Base-by-base conservation (phyloP, 129 eudicot species). In the Arctium minus region DNA sequence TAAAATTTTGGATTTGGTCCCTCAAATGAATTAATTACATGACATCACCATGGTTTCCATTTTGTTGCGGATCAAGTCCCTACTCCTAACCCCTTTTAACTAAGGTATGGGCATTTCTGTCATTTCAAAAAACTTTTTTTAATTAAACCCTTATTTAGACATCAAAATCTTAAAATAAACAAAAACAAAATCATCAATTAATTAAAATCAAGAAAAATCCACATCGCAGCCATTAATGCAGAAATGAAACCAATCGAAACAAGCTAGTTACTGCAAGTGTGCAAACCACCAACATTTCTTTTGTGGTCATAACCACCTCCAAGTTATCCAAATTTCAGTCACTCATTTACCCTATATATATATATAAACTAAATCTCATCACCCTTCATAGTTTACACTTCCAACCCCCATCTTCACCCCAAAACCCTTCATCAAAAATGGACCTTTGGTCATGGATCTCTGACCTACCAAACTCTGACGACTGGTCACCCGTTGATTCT, bases 361-460 rank as follows among this genome's bases (percentile, higher is more conserved):
- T 7, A 64, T 22, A 22, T 22, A 22, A 0, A 22, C 0, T 22
- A 22, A 22, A 60, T 9, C 40, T 70, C 35, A 71, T n/a, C 70
- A 53, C 71, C 76, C 69, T 30, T 71, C 35, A 42, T 56, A 15
- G 29, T 17, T 46, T 17, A 60, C 29, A 60, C 67, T 22, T 22
- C 27, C 27, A 22, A 22, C 27, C 27, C 27, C 27, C 27, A 22
- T 22, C 27, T 22, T 22, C 27, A 22, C 27, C 27, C 5, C 75
- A 13, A 22, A 35, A 17, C 64, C 76, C 31, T 37, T 67, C 53
- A 12, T 73, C 40, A 69, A 75, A 22, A 33, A 95, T 96, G 99
- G 97, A 96, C 85, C 42, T 90, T 40, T 96, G 99, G 99, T 75
- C 94, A 67, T 96, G 99, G 99, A 93, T 96, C 22, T 93, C 85